Evolutionary conservation across 148 eudicot genomes (phyloP).

Genomic region (Amaranthus hypochondriacus): DNA sequence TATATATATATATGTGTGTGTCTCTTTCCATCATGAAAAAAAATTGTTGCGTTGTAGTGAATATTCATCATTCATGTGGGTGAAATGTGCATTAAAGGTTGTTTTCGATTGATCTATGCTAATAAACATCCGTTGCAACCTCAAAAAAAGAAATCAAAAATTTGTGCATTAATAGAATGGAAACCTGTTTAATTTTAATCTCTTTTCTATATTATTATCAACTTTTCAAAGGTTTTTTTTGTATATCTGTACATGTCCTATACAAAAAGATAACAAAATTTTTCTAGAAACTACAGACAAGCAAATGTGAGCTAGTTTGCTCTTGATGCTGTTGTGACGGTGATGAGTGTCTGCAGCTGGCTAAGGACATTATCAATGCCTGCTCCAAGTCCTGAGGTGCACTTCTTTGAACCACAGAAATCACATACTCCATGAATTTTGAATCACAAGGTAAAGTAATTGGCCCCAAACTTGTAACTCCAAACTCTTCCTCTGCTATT

Average conservation of each 20-base stretch:
- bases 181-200: too few relatives aligned
- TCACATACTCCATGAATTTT: slow-evolving; percentile 25
- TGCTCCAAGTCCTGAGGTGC: slow-evolving; percentile 21
- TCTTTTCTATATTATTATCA: too few relatives aligned
- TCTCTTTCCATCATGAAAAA: too few relatives aligned
- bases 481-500: slow-evolving; percentile 47
- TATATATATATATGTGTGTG: too few relatives aligned
- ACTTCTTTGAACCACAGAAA: slow-evolving; percentile 32
- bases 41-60: too few relatives aligned
- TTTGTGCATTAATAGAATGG: too few relatives aligned
- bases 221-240: too few relatives aligned
- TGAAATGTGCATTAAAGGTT: too few relatives aligned
- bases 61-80: too few relatives aligned
- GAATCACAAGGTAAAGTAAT: slow-evolving; percentile 44
- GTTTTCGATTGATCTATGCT: too few relatives aligned
- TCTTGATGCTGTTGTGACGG: neutral
- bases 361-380: slow-evolving; percentile 27
- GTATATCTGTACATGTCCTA: neutral
- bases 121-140: too few relatives aligned
- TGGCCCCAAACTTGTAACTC: slow-evolving; percentile 33
- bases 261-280: neutral
- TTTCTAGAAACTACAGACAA: slow-evolving; percentile 4
- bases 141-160: too few relatives aligned
- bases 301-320: neutral
- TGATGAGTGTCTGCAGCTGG: slow-evolving; percentile 2